Base-by-base conservation (phyloP, 2,329 filamentous ascomycete genomes). In the Penicillium sp. region DNA sequence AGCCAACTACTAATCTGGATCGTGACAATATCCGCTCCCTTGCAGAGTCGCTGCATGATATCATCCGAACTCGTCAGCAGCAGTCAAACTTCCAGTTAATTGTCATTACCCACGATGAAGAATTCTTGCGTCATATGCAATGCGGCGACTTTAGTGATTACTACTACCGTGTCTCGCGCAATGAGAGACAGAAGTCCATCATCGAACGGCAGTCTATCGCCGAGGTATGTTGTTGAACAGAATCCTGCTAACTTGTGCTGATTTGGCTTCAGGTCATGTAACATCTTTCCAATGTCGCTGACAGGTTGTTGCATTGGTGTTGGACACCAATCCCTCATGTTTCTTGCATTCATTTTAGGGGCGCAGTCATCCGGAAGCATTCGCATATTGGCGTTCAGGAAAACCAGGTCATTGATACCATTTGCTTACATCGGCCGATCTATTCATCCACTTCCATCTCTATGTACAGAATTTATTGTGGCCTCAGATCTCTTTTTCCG, bases 61-160 rank as follows among this genome's bases (percentile, higher is more conserved):
- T 99, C 67, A 97, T 99, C 74, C 82, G 87, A 64, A 77, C 86
- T 15, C 85, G 95, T 7, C 85, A 88, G 70, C 84, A 87, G 56
- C 94, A 99, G 79, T 83, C 85, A 51, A 99, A 99, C 71, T 96
- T 99, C 74, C 95, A 99, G 78, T 84, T 99, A 51, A 94, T 99
- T 67, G 90, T 99, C 66, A 99, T 99, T 71, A 99, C 94, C 4
- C 94, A 99, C 79, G 94, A 99, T 74, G 95, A 97, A 75, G 90
- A 96, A 66, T 99, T 99, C 66, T 69, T 99, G 67, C 83, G 88
- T 49, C 85, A 91, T 67, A 99, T 99, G 94, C 86, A 91, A 62
- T 96, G 91, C 70, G 87, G 85, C 23, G 93, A 99, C 62, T 97
- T 95, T 68, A 89, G 88, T 59, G 94, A 97, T 72, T 85, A 87